These are phyloP conservation scores for Fraxinus quadrangulata DNA, from an alignment of 257 asterid species.

Conservation along the genomic window DNA sequence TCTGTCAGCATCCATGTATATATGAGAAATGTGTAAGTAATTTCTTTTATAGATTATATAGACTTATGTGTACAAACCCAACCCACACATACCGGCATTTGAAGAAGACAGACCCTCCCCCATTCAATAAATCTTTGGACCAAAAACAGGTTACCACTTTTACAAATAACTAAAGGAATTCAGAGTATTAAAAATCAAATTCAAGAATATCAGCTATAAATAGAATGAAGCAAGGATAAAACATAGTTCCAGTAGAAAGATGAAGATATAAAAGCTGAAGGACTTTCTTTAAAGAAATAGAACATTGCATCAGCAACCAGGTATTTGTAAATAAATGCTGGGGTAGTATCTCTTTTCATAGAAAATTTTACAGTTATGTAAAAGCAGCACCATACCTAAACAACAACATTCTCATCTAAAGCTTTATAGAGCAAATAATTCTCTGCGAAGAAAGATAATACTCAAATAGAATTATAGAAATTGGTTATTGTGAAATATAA, in stretches of 20 bases:
- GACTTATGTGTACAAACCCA: neutral
- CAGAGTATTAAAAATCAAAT: slow-evolving; percentile 7
- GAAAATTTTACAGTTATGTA: slow-evolving; percentile 16
- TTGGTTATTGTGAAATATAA: slow-evolving; percentile 11
- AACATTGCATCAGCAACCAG: neutral
- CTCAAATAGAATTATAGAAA: slow-evolving; percentile 3
- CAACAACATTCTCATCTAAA: slow-evolving; percentile 12
- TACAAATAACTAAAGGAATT: neutral
- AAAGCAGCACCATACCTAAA: slow-evolving; percentile 13
- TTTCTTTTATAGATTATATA: neutral
- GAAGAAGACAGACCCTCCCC: slow-evolving; percentile 3
- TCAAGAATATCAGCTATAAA: slow-evolving; percentile 10
- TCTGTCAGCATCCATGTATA: neutral
- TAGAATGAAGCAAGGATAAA: slow-evolving; percentile 20
- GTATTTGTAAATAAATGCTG: neutral
- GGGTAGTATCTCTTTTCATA: slow-evolving; percentile 8
- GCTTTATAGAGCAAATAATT: slow-evolving; percentile 16
- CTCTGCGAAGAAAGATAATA: slow-evolving; percentile 2
- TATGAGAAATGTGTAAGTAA: neutral
- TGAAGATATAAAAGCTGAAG: slow-evolving; percentile 1
- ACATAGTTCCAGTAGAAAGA: slow-evolving; percentile 16
- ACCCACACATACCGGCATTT: neutral
- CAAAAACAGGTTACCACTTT: neutral
- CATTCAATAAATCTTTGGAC: neutral
- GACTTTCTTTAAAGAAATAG: slow-evolving; percentile 7